Evolutionary conservation across 1,139 yeast genomes (phyloP).

Genomic region (Candida buenavistaensis): DNA sequence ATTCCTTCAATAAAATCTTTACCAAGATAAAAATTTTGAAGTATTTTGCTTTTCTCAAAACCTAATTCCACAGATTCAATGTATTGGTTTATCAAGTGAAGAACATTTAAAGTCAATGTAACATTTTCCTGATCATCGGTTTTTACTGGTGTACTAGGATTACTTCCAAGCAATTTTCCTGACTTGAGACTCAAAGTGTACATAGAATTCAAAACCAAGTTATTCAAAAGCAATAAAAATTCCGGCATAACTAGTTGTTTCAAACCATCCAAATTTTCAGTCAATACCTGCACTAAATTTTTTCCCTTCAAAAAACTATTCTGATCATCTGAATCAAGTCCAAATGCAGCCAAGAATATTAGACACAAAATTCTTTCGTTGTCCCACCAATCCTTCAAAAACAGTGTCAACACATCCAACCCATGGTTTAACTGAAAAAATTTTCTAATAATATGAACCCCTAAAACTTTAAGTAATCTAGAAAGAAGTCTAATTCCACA

Average conservation of each 20-base stretch:
- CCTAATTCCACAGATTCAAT: slow-evolving; percentile 33
- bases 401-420: slow-evolving; percentile 49
- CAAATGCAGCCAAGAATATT: slow-evolving; percentile 44
- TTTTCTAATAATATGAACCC: slow-evolving; percentile 45
- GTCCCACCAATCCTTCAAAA: slow-evolving; percentile 47
- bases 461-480: slow-evolving; percentile 47
- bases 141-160: slow-evolving; percentile 33
- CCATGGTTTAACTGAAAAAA: slow-evolving; percentile 59
- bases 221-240: slow-evolving; percentile 38
- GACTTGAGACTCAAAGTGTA: slow-evolving; percentile 29
- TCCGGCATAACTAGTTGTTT: slow-evolving; percentile 38
- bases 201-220: slow-evolving; percentile 39
- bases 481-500: slow-evolving; percentile 52
- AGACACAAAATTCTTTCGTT: slow-evolving; percentile 34
- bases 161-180: slow-evolving; percentile 39
- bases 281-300: slow-evolving; percentile 12
- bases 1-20: slow-evolving; percentile 42
- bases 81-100: slow-evolving; percentile 39
- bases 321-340: slow-evolving; percentile 22
- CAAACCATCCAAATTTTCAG: slow-evolving; percentile 13
- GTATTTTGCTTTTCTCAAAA: slow-evolving; percentile 21
- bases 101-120: slow-evolving; percentile 29
- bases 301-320: slow-evolving; percentile 4
- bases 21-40: slow-evolving; percentile 25
- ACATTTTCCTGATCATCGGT: slow-evolving; percentile 17